Evolutionary conservation across 1,284 basidiomycete species (phyloP).

Genomic region (Apiotrichum gamsii): DNA sequence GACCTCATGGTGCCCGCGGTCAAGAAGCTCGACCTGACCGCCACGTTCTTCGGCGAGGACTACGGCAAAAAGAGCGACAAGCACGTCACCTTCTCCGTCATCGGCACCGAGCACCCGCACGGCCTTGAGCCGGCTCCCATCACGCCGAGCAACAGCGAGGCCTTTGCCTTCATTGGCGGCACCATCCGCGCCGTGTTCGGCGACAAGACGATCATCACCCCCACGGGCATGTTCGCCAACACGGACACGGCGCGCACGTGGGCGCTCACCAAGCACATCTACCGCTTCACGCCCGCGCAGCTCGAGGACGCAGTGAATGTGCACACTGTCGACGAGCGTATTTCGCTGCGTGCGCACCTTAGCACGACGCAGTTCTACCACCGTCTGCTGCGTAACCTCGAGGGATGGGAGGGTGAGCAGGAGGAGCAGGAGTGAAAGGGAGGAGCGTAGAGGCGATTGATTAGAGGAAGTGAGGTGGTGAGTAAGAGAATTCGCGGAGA

Average conservation of each 20-base stretch:
- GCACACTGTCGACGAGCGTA: slow-evolving; percentile 52
- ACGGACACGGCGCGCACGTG: slow-evolving; percentile 49
- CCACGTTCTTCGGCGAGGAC: slow-evolving; percentile 29
- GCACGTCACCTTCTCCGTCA: slow-evolving; percentile 11
- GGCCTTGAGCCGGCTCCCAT: slow-evolving; percentile 50
- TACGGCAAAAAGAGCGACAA: neutral
- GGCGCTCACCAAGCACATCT: slow-evolving; percentile 49
- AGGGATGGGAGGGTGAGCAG: slow-evolving; percentile 45
- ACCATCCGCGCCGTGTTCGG: slow-evolving; percentile 47
- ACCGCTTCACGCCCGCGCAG: slow-evolving; percentile 48
- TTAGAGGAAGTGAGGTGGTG: no score
- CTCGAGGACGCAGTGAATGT: slow-evolving; percentile 41
- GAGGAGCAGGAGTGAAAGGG: no score
- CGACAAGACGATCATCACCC: slow-evolving; percentile 48
- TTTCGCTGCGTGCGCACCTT: slow-evolving; percentile 46
- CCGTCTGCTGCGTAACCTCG: slow-evolving; percentile 50
- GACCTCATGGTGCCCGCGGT: slow-evolving; percentile 45
- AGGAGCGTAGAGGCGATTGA: no score
- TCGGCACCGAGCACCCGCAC: slow-evolving; percentile 8
- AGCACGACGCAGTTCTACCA: slow-evolving; percentile 50
- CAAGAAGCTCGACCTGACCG: slow-evolving; percentile 43
- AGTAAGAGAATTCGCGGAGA: no score
- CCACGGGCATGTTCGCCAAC: slow-evolving; percentile 50
- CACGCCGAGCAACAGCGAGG: slow-evolving; percentile 41
- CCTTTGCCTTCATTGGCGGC: slow-evolving; percentile 47